phyloP scores from a whole-genome alignment of 768 basidiomycete species.

The Leccinum subgranulosum region DNA sequence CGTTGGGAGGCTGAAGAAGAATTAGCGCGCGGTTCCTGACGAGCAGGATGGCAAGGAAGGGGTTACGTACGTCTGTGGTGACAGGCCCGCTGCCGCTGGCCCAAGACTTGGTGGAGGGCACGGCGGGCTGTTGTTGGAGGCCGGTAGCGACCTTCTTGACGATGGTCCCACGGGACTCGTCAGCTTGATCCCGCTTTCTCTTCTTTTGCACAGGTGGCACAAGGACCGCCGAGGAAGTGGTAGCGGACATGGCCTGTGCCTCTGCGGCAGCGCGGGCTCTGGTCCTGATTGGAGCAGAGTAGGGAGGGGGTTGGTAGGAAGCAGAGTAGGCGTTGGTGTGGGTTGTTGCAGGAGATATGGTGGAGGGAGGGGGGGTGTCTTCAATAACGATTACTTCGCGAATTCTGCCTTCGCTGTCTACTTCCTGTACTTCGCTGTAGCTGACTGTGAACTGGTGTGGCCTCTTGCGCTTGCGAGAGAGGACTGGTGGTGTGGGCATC shows the following conservation, averaged over 20 bases:
- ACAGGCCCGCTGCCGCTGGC: slow-evolving; percentile 61
- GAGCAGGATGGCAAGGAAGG: slow-evolving; percentile 8
- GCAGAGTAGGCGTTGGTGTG: slow-evolving; percentile 70
- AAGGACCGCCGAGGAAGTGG: slow-evolving; percentile 57
- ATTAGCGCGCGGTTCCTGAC: slow-evolving; percentile 29
- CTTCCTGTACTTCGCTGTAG: slow-evolving; percentile 87
- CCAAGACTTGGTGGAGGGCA: slow-evolving; percentile 60
- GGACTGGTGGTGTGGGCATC: slow-evolving; percentile 68
- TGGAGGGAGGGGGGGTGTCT: slow-evolving; percentile 79
- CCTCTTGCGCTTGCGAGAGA: slow-evolving; percentile 80
- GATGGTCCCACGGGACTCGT: slow-evolving; percentile 66
- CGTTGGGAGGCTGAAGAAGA: slow-evolving; percentile 56
- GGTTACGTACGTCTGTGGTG: slow-evolving; percentile 62
- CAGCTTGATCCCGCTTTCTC: slow-evolving; percentile 74
- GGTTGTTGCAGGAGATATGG: slow-evolving; percentile 71
- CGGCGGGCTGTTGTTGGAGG: slow-evolving; percentile 48
- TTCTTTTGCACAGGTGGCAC: slow-evolving; percentile 78
- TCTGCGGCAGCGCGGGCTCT: slow-evolving; percentile 85
- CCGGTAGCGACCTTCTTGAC: slow-evolving; percentile 58
- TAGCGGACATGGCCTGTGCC: slow-evolving; percentile 71
- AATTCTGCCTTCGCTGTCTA: slow-evolving; percentile 72
- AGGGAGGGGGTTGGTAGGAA: slow-evolving; percentile 76
- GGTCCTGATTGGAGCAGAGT: slow-evolving; percentile 75
- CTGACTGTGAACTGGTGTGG: slow-evolving; percentile 77
- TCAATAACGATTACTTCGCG: slow-evolving; percentile 92